Percentiles rank a stretch among this genome's conserved stretches.
Conservation (phyloP, 2,329 filamentous ascomycete species). For the Xylariomycetidae sp. region DNA sequence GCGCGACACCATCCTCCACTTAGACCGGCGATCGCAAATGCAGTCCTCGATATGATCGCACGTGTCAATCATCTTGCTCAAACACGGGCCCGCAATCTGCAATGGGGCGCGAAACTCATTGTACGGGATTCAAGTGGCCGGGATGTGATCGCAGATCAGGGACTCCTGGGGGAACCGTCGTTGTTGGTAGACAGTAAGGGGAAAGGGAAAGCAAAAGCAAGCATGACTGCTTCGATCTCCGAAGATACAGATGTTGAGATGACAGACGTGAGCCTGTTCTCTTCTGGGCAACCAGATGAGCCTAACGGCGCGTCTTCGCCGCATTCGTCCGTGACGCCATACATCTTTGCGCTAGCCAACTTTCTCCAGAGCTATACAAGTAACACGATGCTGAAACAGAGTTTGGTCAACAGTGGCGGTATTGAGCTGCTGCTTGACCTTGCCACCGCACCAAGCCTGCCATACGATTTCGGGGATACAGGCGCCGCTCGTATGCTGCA, state of each 20-base stretch:
- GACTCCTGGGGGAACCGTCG: constrained; percentile 24
- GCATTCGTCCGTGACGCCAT: constrained; percentile 52
- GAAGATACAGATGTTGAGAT: constrained; percentile 59
- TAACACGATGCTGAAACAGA: constrained; percentile 66
- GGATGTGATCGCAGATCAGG: constrained; percentile 51
- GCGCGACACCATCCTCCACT: constrained; percentile 87
- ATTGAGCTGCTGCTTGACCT: constrained; percentile 82
- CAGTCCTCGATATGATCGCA: constrained; percentile 84
- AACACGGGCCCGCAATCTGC: constrained; percentile 61
- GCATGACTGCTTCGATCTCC: constrained; percentile 16
- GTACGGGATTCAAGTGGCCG: constrained; percentile 54
- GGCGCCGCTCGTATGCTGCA: constrained; percentile 66
- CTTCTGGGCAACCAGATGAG: constrained; percentile 16
- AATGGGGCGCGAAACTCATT: constrained; percentile 77
- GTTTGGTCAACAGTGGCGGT: constrained; percentile 74
- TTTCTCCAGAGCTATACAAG: constrained; percentile 74
- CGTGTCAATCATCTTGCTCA: constrained; percentile 72
- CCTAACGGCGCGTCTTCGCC: constrained; percentile 15
- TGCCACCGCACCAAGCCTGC: constrained; percentile 74
- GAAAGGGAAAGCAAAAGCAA: constrained; percentile 36
- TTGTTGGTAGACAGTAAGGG: constrained; percentile 18
- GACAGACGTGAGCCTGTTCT: constrained; percentile 47
- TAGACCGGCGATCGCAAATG: constrained; percentile 73
- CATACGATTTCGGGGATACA: constrained; percentile 65
- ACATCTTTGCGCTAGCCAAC: constrained; percentile 68